A percentile compares a stretch with the other conserved stretches of the same genome.
Evolutionary conservation across 345 rosid genomes (phyloP).

Genomic region (Rhodomyrtus tomentosa): DNA sequence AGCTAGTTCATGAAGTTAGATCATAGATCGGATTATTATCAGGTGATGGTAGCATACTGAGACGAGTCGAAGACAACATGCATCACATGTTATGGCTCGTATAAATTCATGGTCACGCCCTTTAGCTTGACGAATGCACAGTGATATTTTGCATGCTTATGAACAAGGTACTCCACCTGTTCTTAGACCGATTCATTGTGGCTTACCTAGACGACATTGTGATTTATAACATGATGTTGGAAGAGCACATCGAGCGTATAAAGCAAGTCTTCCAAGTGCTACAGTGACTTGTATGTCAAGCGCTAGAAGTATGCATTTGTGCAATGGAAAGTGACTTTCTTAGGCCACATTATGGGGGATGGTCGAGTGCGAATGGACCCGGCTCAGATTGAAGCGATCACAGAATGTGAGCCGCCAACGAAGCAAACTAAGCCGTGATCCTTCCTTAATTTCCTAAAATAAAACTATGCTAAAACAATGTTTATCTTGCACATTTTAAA

Average conservation of each 20-base stretch:
- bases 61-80: neutral
- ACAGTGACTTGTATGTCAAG: neutral
- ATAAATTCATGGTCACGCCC: neutral
- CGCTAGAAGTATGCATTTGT: neutral
- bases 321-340: neutral
- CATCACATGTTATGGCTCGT: neutral
- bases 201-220: neutral
- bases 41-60: neutral
- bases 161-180: neutral
- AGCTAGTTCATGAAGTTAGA: neutral
- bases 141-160: neutral
- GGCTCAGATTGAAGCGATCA: neutral
- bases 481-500: too few relatives aligned
- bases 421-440: too few relatives aligned
- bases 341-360: neutral
- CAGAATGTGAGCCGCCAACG: too few relatives aligned
- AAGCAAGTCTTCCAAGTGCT: neutral
- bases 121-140: neutral
- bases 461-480: too few relatives aligned
- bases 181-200: neutral
- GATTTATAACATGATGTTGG: neutral
- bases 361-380: neutral
- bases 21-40: neutral
- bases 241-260: neutral
- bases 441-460: too few relatives aligned